These are phyloP conservation scores for Penicillium thymicola DNA, from an alignment of 2,329 filamentous ascomycete genomes.

Conservation along the genomic window DNA sequence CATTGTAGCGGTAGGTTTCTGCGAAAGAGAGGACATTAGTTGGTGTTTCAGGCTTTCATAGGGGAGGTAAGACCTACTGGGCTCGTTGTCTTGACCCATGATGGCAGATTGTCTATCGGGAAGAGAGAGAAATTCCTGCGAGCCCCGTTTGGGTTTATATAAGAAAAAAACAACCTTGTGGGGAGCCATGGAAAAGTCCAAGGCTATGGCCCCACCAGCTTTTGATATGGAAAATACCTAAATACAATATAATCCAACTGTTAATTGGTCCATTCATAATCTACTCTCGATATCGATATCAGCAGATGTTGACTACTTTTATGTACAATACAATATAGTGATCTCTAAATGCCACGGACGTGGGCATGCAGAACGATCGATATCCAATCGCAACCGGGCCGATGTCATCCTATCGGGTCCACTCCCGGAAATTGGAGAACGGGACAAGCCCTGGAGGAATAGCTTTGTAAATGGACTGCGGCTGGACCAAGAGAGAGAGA, in stretches of 20 bases:
- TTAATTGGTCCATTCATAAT: conserved; percentile 5
- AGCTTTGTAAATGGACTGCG: conserved; percentile 15
- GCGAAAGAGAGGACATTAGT: background rate
- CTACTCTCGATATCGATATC: conserved; percentile 11
- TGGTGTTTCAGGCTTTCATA: background rate
- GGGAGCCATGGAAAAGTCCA: background rate
- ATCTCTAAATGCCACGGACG: background rate
- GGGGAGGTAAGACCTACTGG: conserved; percentile 21
- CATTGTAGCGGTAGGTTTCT: conserved; percentile 52
- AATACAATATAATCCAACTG: background rate
- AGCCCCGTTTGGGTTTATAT: background rate
- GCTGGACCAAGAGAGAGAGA: background rate
- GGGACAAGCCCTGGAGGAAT: background rate
- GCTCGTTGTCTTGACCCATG: conserved; percentile 40
- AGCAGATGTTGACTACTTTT: background rate
- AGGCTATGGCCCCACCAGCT: background rate
- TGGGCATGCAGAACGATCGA: background rate
- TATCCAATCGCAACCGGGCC: background rate
- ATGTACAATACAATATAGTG: background rate
- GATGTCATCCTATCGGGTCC: background rate
- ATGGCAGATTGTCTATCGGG: conserved; percentile 12
- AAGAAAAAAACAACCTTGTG: background rate
- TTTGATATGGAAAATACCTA: background rate
- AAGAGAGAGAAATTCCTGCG: background rate
- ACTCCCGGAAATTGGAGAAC: background rate